Evolutionary conservation across 2,329 filamentous ascomycete genomes (phyloP), one percentile per base, ranked within the genome.

Genomic region (Hawksworthiomyces lignivorus): DNA sequence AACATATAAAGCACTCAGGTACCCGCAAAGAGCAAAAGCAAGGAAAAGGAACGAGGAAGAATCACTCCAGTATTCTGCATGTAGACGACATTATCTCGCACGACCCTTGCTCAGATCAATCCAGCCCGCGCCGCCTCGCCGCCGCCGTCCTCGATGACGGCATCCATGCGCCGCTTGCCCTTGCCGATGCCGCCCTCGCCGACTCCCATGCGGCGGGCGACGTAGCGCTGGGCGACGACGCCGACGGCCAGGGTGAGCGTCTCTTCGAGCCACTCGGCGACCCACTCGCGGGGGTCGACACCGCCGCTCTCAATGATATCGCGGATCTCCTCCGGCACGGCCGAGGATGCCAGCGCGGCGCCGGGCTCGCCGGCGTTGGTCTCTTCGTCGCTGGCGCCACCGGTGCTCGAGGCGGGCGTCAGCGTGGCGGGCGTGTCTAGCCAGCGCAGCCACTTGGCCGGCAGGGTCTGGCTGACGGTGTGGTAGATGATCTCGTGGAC

Each of bases 251-350:
- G 68, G 30, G 72, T 79, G 24, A 98, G 71, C 0, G 81, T 68
- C 65, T 97, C 90, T 65, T 97, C 90, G 35, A 98, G 75, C 92
- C 92, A 98, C 62, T 97, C 92, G 4, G 89, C 84, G 28, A 95
- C 86, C 92, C 92, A 98, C 62, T 98, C 92, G 44, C 92, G 75
- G 0, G 92, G 92, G 57, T 98, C 92, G 3, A 97, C 87, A 35
- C 76, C 78, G 8, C 78, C 79, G 33, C 66, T 65, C 54, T 80
- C 77, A 30, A 98, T 78, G 49, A 97, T 94, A 51, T 90, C 85
- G 18, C 77, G 73, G 54, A 98, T 96, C 56, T 89, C 87, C 21
- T 87, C 83, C 0, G 92, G 90, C 26, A 89, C 62, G 5, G 10
- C 15, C 24, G 30, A 5, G 15, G 20, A 26, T 28, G 8, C 24